Base-by-base conservation (phyloP, 257 asterid species). In the Lithospermum erythrorhizon region DNA sequence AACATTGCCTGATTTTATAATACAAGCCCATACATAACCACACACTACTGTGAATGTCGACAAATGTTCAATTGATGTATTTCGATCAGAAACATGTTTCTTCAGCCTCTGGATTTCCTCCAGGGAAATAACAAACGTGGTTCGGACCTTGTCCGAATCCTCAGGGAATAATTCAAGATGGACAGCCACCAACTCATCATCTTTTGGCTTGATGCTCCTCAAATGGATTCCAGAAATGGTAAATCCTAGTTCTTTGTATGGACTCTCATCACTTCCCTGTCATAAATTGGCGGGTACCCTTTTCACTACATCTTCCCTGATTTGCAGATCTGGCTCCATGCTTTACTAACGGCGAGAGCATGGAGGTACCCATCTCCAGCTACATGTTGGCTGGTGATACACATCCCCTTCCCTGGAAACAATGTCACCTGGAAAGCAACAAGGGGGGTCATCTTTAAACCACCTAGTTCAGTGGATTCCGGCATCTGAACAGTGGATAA, bases 21-120 rank as follows among this genome's bases (percentile, higher is more conserved):
- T 47, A 47, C 86, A 77, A n/a, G 61, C 63, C 86, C 86, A 81
- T 8, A 63, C 66, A 25, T 72, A 73, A 6, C 79, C 75, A 29
- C 72, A 72, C 14, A 65, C 45, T 1, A 72, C 74, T 0, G 77
- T 56, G 61, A 77, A 81, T 23, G 81, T 64, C 21, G 86, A 81
- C 14, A 72, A 16, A 9, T 61, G 59, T 10, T 52, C 3, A 24
- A 58, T 5, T 10, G 58, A 23, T 3, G 69, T 69, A 11, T 48
- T 61, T n/a, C 57, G 37, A 1, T 41, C 24, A 15, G n/a, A 30
- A 30, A 66, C 79, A 18, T 35, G 52, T 0, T 54, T 68, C 67
- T 72, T 80, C 27, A 80, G 73, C 21, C 53, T 64, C 16, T 69
- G 62, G 18, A 72, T 57, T 2, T 71, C 53, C 1, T 63, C 37